Evolutionary conservation across 106 monocot species (phyloP).

Genomic region (Posidonia australis): DNA sequence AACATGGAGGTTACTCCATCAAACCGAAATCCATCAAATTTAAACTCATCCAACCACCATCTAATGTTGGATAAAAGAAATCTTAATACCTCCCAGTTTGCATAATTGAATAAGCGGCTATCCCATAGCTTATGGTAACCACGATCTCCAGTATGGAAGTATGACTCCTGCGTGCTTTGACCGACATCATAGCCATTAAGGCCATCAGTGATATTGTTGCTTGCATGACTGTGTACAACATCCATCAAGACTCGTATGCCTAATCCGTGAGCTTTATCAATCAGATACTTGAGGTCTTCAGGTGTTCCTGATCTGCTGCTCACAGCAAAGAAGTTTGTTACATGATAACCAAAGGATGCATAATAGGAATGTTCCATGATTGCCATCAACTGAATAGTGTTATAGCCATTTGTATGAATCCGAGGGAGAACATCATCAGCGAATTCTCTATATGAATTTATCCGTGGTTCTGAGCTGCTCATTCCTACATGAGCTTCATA

Average conservation of each 20-base stretch:
- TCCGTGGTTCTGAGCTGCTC: slow-evolving; percentile 59
- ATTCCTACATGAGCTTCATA: slow-evolving; percentile 98
- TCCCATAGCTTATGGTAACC: slow-evolving; percentile 97
- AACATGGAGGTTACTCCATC: slow-evolving; percentile 97
- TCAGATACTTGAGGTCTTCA: slow-evolving; percentile 89
- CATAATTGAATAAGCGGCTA: slow-evolving; percentile 87
- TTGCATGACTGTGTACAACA: slow-evolving; percentile 92
- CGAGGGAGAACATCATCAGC: slow-evolving; percentile 77
- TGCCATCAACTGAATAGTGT: slow-evolving; percentile 88
- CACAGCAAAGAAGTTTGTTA: slow-evolving; percentile 89
- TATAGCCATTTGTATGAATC: slow-evolving; percentile 71
- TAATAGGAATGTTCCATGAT: slow-evolving; percentile 98
- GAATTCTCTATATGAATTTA: slow-evolving; percentile 80
- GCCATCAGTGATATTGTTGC: slow-evolving; percentile 79
- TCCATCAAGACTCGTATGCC: slow-evolving; percentile 81
- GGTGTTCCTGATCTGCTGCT: slow-evolving; percentile 92
- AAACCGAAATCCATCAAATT: slow-evolving; percentile 94
- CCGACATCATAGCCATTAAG: slow-evolving; percentile 96
- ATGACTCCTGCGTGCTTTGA: slow-evolving; percentile 58
- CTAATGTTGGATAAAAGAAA: slow-evolving; percentile 88
- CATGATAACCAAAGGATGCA: slow-evolving; percentile 96
- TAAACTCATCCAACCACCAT: slow-evolving; percentile 86
- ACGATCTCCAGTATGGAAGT: slow-evolving; percentile 73
- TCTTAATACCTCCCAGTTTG: slow-evolving; percentile 88
- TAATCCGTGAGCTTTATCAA: slow-evolving; percentile 83